Percentiles rank a stretch among this genome's conserved stretches.
Conservation (phyloP, 2,329 filamentous ascomycete genomes). For the Scopulariopsis brevicaulis region DNA sequence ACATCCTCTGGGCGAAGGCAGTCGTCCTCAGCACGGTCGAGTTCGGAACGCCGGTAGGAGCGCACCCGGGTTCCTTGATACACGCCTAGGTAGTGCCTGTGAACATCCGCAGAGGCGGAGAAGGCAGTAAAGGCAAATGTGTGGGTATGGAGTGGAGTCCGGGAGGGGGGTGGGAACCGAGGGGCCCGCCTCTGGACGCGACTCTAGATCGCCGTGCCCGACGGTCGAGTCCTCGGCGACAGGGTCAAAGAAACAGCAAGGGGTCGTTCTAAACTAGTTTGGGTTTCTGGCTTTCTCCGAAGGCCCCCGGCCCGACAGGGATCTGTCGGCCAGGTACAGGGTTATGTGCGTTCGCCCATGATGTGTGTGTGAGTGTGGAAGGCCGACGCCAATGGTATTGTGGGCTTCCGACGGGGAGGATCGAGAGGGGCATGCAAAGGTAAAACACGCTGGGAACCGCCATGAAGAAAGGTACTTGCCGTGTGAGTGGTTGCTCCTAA, state of each 20-base stretch:
- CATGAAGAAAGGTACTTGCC: background rate
- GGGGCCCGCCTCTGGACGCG: background rate
- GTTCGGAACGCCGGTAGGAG: constrained; percentile 39
- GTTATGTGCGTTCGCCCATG: constrained; percentile 18
- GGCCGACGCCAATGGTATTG: constrained; percentile 9
- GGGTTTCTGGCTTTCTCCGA: background rate
- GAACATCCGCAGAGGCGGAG: constrained; percentile 11
- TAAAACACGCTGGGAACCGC: constrained; percentile 11
- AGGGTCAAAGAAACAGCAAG: background rate
- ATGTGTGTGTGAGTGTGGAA: constrained; percentile 25
- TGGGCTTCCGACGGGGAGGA: background rate
- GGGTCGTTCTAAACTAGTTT: background rate
- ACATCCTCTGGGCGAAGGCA: constrained; percentile 2
- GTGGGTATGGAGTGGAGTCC: constrained; percentile 1
- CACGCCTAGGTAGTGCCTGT: constrained; percentile 23
- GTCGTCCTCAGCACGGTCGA: constrained; percentile 28
- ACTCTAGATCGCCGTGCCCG: background rate
- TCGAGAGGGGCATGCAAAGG: constrained; percentile 13
- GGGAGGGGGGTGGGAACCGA: background rate
- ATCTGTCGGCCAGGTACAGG: background rate
- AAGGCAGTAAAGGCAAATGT: background rate
- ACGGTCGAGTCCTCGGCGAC: background rate
- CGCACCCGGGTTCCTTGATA: constrained; percentile 38
- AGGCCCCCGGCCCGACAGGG: constrained; percentile 2
- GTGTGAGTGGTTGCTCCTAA: background rate